Percentiles rank a stretch among this genome's conserved stretches.
Evolutionary conservation across 148 eudicot genomes (phyloP).

Genomic region (Chenopodium quinoa): DNA sequence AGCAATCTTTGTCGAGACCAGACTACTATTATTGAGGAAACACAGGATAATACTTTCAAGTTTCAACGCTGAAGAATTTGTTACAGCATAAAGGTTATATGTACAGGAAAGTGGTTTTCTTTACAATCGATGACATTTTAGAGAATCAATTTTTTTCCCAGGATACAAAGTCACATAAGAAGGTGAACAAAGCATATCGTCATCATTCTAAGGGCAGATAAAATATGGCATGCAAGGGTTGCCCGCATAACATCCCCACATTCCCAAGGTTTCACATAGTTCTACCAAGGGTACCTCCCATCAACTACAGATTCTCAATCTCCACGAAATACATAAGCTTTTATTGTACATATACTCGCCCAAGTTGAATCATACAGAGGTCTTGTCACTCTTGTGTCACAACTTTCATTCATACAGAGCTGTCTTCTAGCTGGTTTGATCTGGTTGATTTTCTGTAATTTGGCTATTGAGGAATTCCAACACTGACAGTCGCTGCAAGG

Average conservation of each 20-base stretch:
- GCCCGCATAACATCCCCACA: conserved; percentile 8
- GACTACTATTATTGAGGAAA: background rate
- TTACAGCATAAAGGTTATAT: conserved; percentile 7
- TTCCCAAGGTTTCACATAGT: conserved; percentile 1
- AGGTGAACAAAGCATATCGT: conserved; percentile 8
- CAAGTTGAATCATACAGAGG: conserved; percentile 3
- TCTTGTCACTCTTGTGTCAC: background rate
- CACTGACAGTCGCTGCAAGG: conserved; percentile 74
- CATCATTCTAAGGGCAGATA: conserved; percentile 7
- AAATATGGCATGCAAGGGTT: background rate
- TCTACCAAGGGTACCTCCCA: conserved; percentile 8
- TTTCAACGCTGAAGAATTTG: background rate
- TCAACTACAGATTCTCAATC: background rate
- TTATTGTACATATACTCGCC: conserved; percentile 26
- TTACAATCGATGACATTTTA: conserved; percentile 17
- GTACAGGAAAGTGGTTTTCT: conserved; percentile 15
- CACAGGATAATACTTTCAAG: background rate
- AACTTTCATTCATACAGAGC: background rate
- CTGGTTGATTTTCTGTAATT: conserved; percentile 46
- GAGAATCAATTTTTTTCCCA: background rate
- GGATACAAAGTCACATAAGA: background rate
- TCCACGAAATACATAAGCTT: conserved; percentile 26
- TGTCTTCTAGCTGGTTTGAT: conserved; percentile 19
- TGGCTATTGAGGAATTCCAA: conserved; percentile 78
- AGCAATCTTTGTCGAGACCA: background rate